Percentiles rank a stretch among this genome's conserved stretches.
Conservation (phyloP, 73 alveolate species). For the Effrenium voratum region DNA sequence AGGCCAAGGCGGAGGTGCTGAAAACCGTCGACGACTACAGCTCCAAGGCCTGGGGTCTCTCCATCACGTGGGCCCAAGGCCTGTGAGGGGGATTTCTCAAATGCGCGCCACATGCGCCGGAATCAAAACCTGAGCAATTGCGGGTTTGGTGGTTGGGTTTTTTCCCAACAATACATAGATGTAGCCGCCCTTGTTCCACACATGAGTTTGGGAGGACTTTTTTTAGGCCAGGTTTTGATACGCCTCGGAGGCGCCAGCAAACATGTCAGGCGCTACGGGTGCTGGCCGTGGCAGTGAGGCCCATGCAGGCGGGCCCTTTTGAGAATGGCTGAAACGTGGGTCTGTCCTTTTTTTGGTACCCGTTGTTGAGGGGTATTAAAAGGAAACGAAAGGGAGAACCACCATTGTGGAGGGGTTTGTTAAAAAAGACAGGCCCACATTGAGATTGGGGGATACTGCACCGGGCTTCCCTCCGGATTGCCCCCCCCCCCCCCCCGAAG, state of each 20-base stretch:
- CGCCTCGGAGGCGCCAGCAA: not conserved
- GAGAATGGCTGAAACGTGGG: too few species aligned
- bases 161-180: not conserved
- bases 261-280: constrained; percentile 55
- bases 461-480: too few species aligned
- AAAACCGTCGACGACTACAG: constrained; percentile 78
- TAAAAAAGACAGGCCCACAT: too few species aligned
- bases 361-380: too few species aligned
- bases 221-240: not conserved
- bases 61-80: not conserved
- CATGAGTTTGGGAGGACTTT: not conserved
- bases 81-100: not conserved
- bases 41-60: constrained; percentile 61
- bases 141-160: not conserved
- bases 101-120: not conserved
- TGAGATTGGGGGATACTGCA: too few species aligned
- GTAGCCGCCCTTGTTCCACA: not conserved
- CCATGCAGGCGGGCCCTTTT: constrained; percentile 8
- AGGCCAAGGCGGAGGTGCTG: constrained; percentile 53
- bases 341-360: not conserved
- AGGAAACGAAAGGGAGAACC: too few species aligned
- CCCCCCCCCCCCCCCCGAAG: too few species aligned
- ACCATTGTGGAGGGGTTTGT: too few species aligned
- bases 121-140: not conserved
- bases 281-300: constrained; percentile 76